These are phyloP conservation scores for Potentilla sterilis DNA, from an alignment of 306 rosid genomes.

Conservation along the genomic window DNA sequence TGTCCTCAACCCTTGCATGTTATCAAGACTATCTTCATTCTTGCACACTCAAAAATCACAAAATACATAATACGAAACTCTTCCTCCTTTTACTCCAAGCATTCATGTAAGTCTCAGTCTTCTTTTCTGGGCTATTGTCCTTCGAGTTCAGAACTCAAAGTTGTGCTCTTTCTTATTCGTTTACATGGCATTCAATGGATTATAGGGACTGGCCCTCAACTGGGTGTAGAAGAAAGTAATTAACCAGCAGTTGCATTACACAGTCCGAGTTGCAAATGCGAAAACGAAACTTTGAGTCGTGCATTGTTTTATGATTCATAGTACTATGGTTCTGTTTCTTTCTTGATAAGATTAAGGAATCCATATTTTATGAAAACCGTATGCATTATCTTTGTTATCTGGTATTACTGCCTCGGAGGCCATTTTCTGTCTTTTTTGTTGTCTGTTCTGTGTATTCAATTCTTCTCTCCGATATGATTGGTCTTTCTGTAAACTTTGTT, in stretches of 20 bases:
- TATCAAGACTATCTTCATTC: slow-evolving; percentile 13
- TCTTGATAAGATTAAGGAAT: neutral
- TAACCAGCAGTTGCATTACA: neutral
- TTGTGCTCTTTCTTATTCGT: neutral
- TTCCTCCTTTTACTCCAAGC: slow-evolving; percentile 19
- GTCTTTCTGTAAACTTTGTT: neutral
- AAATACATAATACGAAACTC: neutral
- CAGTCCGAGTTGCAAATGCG: neutral
- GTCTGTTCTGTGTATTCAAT: neutral
- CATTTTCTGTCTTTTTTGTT: neutral
- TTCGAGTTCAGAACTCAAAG: neutral
- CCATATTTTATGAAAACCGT: neutral
- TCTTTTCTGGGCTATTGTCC: neutral
- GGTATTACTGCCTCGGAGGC: neutral
- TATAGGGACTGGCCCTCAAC: no score
- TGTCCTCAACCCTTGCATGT: slow-evolving; percentile 4
- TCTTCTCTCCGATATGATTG: neutral
- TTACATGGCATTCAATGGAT: neutral
- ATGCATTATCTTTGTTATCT: neutral
- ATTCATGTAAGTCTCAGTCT: slow-evolving; percentile 22
- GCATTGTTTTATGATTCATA: neutral
- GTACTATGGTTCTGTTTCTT: neutral
- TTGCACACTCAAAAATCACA: neutral
- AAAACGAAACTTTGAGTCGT: neutral
- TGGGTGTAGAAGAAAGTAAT: neutral